A percentile compares a stretch with the other conserved stretches of the same genome.
Conservation (phyloP, 2,329 filamentous ascomycete genomes). For the Drechslerella dactyloides region DNA sequence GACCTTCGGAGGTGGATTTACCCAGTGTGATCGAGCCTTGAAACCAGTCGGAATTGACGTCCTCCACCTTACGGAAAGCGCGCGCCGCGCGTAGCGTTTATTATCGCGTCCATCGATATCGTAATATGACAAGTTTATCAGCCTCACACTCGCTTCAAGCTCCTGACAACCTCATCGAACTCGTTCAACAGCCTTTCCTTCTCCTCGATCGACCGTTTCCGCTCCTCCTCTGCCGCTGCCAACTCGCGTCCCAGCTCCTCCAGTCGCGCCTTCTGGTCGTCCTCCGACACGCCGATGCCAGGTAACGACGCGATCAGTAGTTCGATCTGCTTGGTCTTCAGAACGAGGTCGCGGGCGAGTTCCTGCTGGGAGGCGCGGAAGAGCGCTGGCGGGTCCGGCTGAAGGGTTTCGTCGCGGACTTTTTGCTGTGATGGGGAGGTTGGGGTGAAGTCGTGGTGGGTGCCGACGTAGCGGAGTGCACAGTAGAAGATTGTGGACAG, state of each 20-base stretch:
- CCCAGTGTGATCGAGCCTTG: too few relatives aligned
- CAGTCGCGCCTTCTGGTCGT: slow-evolving; percentile 74
- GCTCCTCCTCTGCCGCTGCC: slow-evolving; percentile 68
- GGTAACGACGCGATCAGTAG: slow-evolving; percentile 75
- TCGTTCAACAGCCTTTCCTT: slow-evolving; percentile 67
- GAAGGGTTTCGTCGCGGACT: slow-evolving; percentile 52
- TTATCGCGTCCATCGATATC: too few relatives aligned
- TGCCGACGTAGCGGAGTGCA: slow-evolving; percentile 70
- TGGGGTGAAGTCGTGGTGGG: slow-evolving; percentile 71
- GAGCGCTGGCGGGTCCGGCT: slow-evolving; percentile 25
- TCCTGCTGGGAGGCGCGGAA: slow-evolving; percentile 74
- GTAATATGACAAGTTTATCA: not conserved
- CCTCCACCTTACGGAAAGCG: too few relatives aligned
- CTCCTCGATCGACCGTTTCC: slow-evolving; percentile 69
- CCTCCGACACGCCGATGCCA: slow-evolving; percentile 77
- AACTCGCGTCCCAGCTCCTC: slow-evolving; percentile 70
- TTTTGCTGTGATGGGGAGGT: slow-evolving; percentile 63
- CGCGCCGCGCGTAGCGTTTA: too few relatives aligned
- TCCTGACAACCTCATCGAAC: slow-evolving; percentile 68
- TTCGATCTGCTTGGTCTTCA: slow-evolving; percentile 85
- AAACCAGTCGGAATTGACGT: too few relatives aligned
- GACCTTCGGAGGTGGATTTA: too few relatives aligned
- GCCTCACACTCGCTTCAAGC: slow-evolving; percentile 65
- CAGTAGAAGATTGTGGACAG: slow-evolving; percentile 73
- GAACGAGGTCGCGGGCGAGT: slow-evolving; percentile 75